Evolutionary conservation across 768 basidiomycete species (phyloP), one percentile per base, ranked within the genome.

Genomic region (Leccinum longicurvipes): DNA sequence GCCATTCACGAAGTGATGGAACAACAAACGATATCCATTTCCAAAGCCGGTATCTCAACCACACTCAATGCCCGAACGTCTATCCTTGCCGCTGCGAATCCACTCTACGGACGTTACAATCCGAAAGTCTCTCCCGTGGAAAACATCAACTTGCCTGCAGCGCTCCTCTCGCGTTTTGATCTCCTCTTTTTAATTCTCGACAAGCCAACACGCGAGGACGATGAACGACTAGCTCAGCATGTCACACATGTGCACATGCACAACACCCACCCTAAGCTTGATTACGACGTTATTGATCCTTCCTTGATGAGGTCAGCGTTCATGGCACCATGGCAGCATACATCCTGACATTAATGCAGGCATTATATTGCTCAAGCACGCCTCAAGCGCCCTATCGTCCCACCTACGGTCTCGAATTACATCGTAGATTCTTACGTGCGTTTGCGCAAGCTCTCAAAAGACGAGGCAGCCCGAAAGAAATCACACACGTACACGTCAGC

Each of bases 1-100:
- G 93, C 97, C 14, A 98, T 99, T 59, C 97, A 99, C 75, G 97
- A 99, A 80, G 97, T 99, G 57, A 99, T 99, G 97, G 96, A 98
- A 74, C 97, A 98, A 72, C 97, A 99, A 75, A 99, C 97, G 0
- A 98, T 99, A 54, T 98, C 96, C 3, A 99, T 99, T 60, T 97
- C 97, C 42, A 99, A 98, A 73, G 97, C 97, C 5, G 97, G 97
- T 23, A 99, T 99, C 68, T 95, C 96, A 9, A 99, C 97, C 8
- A 98, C 97, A 1, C 80, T 99, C 47, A 98, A 98, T 66, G 97
- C 97, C 24, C 87, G 97, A 50, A 96, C 96, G 2, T 98, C 97
- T 8, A 92, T 99, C 67, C 84, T 99, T 14, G 97, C 97, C 3
- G 97, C 97, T 11, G 97, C 97, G 55, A 99, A 99, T 72, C 97